Percentiles rank a stretch among this genome's conserved stretches.
Evolutionary conservation across 495 filamentous ascomycete species (phyloP).

Genomic region (Penicillium psychrofluorescens): DNA sequence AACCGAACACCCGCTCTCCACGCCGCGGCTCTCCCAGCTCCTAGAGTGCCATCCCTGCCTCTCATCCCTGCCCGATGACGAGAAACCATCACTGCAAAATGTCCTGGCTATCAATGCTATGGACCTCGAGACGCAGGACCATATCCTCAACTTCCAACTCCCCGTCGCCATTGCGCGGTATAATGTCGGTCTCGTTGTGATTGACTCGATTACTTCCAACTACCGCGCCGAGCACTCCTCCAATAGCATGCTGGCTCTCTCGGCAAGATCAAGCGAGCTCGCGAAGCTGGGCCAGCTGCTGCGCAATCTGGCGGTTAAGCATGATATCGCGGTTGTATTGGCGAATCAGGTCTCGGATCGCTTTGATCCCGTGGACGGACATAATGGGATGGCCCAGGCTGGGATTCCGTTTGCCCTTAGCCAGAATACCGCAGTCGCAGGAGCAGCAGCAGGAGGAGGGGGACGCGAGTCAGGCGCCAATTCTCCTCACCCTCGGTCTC

Average conservation of each 20-base stretch:
- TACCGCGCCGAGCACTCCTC: slow-evolving; percentile 74
- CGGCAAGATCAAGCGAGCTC: slow-evolving; percentile 57
- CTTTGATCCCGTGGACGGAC: slow-evolving; percentile 41
- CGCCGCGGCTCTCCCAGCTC: slow-evolving; percentile 71
- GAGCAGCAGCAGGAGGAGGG: neutral
- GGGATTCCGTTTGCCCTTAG: slow-evolving; percentile 10
- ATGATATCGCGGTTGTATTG: slow-evolving; percentile 78
- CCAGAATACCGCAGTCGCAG: neutral
- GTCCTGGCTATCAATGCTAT: slow-evolving; percentile 78
- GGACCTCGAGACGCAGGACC: slow-evolving; percentile 91
- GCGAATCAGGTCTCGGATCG: slow-evolving; percentile 95
- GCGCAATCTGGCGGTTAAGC: slow-evolving; percentile 60
- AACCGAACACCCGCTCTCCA: slow-evolving; percentile 83
- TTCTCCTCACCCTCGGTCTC: slow-evolving; percentile 14
- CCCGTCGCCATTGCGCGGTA: slow-evolving; percentile 73
- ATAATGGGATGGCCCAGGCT: neutral
- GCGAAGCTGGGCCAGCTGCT: slow-evolving; percentile 69
- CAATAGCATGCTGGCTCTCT: slow-evolving; percentile 27
- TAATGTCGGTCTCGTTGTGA: slow-evolving; percentile 68
- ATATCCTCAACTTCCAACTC: slow-evolving; percentile 86
- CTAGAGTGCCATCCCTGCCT: slow-evolving; percentile 60
- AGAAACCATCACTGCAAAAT: slow-evolving; percentile 56
- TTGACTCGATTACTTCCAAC: slow-evolving; percentile 91
- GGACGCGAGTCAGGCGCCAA: slow-evolving; percentile 10
- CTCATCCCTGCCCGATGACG: slow-evolving; percentile 31